These are phyloP conservation scores for Ascochyta pisi DNA, from an alignment of 2,329 filamentous ascomycete genomes.

Conservation along the genomic window DNA sequence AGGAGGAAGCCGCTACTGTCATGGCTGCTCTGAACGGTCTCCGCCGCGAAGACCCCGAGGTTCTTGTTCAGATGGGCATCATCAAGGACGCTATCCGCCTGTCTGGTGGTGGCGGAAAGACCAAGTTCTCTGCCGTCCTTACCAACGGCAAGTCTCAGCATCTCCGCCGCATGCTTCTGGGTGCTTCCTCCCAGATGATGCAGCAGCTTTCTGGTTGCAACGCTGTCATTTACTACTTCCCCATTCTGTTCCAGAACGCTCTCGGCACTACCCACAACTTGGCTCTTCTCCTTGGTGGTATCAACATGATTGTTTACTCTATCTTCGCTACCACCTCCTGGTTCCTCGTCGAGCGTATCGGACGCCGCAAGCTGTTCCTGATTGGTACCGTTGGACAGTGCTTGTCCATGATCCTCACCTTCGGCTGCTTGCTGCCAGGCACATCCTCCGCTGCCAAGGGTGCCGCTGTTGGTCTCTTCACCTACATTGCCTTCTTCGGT, in stretches of 20 bases:
- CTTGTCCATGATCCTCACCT: slow-evolving; percentile 53
- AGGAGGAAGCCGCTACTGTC: slow-evolving; percentile 57
- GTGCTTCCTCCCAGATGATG: slow-evolving; percentile 66
- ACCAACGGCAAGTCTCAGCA: slow-evolving; percentile 69
- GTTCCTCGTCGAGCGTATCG: slow-evolving; percentile 70
- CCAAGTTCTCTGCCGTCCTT: slow-evolving; percentile 59
- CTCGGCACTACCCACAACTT: slow-evolving; percentile 57
- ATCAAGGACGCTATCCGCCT: slow-evolving; percentile 62
- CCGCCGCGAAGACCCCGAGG: slow-evolving; percentile 61
- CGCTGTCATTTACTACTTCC: slow-evolving; percentile 56
- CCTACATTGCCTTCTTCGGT: slow-evolving; percentile 73
- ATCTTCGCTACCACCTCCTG: slow-evolving; percentile 66
- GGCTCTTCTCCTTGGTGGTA: slow-evolving; percentile 54
- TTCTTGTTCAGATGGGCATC: slow-evolving; percentile 65
- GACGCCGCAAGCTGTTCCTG: slow-evolving; percentile 53
- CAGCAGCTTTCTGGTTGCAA: slow-evolving; percentile 59
- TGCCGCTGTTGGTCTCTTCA: slow-evolving; percentile 68
- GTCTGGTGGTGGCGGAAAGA: slow-evolving; percentile 46
- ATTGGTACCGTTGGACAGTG: slow-evolving; percentile 59
- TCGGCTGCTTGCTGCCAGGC: slow-evolving; percentile 51
- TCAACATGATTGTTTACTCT: slow-evolving; percentile 64
- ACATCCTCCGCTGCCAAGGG: slow-evolving; percentile 52
- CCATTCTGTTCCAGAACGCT: slow-evolving; percentile 55
- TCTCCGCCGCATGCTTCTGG: slow-evolving; percentile 67
- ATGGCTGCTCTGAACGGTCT: slow-evolving; percentile 57